A percentile compares a stretch with the other conserved stretches of the same genome.
phyloP scores from a whole-genome alignment of 2,329 filamentous ascomycete species.

The Cordyceps javanica region DNA sequence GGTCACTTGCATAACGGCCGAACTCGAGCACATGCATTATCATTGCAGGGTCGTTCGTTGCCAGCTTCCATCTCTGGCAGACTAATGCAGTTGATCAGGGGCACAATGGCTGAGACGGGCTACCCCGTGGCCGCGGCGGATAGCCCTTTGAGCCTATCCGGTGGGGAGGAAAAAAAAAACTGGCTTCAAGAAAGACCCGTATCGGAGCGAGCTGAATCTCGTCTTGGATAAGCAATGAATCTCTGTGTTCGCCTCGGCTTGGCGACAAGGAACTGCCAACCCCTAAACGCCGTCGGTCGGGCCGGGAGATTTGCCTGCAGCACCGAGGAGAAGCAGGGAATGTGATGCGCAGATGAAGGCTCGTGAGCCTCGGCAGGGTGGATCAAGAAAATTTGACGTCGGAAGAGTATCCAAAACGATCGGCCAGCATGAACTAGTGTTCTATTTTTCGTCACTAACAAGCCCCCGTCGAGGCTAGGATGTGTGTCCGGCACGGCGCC shows the following conservation, averaged over 20 bases:
- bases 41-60: not conserved
- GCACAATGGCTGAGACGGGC: not conserved
- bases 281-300: slow-evolving; percentile 1
- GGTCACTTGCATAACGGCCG: too few species aligned
- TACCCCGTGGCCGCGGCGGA: not conserved
- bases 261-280: not conserved
- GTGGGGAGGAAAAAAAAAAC: not conserved
- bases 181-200: not conserved
- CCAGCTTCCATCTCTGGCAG: not conserved
- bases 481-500: not conserved
- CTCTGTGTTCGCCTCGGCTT: not conserved
- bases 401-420: slow-evolving; percentile 12
- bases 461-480: not conserved
- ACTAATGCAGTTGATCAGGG: slow-evolving; percentile 3
- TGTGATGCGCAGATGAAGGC: not conserved
- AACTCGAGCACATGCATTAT: not conserved
- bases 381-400: slow-evolving; percentile 6
- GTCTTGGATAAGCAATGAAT: not conserved
- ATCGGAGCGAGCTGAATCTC: not conserved
- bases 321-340: not conserved
- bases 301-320: not conserved
- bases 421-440: slow-evolving; percentile 6
- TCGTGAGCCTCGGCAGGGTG: slow-evolving; percentile 11
- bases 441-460: slow-evolving; percentile 1
- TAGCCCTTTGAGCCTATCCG: not conserved